Base-by-base conservation (phyloP, 2,329 filamentous ascomycete genomes). In the Colletotrichum tofieldiae region DNA sequence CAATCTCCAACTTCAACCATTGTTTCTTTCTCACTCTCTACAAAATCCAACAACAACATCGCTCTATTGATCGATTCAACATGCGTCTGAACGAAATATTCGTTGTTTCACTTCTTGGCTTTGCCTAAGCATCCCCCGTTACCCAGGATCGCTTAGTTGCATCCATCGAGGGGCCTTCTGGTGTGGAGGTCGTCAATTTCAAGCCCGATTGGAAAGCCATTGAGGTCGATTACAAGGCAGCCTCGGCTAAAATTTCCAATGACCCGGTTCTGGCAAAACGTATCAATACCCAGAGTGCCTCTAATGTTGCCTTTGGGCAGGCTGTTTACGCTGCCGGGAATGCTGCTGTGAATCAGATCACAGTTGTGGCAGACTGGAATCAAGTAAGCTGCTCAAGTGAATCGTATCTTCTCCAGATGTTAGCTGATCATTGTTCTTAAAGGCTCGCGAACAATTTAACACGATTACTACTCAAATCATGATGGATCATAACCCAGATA, bases 401-500 rank as follows among this genome's bases (percentile, higher is more conserved):
- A 41, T 16, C 5, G 7, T 1, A 20, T 5, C 11, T 47, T 47
- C 20, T n/a, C 2, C 16, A 5, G 9, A n/a, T 29, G 1, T 45
- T 23, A 7, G 16, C 37, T 41, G 3, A 29, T 3, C 11, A 29
- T 14, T 16, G 5, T 43, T 14, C 23, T 4, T 2, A n/a, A n/a
- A 64, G 58, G 65, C 56, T 1, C 49, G 65, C 12, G 49, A 56
- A n/a, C 39, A 60, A 20, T 67, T 67, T 45, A 56, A 29, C 1
- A 49, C 62, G 49, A 39, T 55, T 20, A 51, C 39, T 2, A 67
- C 65, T 23, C 29, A 67, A 14, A 39, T 54, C 20, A 67, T 67
- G 65, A 51, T 67, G 37, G 56, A 60, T 6, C 51, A 67, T 5
- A 67, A 67, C 49, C 65, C 65, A 7, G 47, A 67, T 39, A 14